Evolutionary conservation across 2,329 filamentous ascomycete species (phyloP), one percentile per base, ranked within the genome.

Genomic region (Aspergillus niger): DNA sequence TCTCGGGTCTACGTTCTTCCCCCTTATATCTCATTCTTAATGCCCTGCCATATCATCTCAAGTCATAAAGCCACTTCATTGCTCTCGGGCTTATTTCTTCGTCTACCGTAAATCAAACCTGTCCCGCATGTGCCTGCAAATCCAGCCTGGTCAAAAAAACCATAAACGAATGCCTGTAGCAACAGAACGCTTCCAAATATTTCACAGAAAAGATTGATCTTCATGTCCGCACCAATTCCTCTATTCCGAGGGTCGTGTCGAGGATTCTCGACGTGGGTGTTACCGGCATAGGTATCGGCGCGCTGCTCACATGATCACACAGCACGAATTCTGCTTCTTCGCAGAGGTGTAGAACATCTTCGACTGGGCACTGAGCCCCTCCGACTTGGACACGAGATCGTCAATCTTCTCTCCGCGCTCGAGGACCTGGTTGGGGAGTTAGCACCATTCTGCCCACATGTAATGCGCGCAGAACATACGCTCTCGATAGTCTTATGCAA

Each of bases 361-460:
- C 81, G 92, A 97, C 83, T 95, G 91, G 53, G 87, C 86, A 78
- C 91, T 96, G 72, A 99, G 79, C 11, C 89, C 91, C 70, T 97
- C 92, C 72, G 91, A 96, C 86, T 98, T 98, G 65, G 89, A 89
- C 49, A 98, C 94, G 69, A 99, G 80, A 70, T 90, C 91, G 74
- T 98, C 94, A 68, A 99, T 92, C 85, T 97, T 98, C 86, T 98
- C 93, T 44, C 93, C 95, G 63, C 95, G 86, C 82, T 97, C 89
- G 72, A 97, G 78, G 15, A 77, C 73, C 70, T 72, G 38, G 2
- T 17, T 5, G 41, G 22, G 11, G 20, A 20, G 55, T 54, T 44
- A 59, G 51, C 50, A 11, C 30, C 13, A 13, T 3, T 30, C 36
- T 5, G 26, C 15, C 24, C n/a, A 11, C 8, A 24, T 2, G 22